phyloP scores from a whole-genome alignment of 2,329 filamentous ascomycete species.

The Graphilbum sp. region DNA sequence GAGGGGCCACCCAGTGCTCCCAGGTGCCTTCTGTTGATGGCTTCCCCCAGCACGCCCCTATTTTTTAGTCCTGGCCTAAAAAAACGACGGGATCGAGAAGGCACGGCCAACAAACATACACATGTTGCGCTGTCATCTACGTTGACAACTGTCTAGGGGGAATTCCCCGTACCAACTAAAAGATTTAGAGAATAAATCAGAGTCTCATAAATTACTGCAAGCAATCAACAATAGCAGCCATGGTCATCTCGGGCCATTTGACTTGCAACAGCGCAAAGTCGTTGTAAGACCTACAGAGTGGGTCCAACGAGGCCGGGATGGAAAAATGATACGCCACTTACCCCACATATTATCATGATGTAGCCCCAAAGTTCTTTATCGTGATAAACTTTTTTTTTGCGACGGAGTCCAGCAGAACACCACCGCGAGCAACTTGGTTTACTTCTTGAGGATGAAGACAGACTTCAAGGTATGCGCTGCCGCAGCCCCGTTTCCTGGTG shows the following conservation, averaged over 20 bases:
- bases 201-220: no score
- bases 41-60: conserved; percentile 2
- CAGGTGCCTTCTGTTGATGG: conserved; percentile 4
- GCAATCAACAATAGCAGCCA: no score
- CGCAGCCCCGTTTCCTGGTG: background rate
- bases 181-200: no score
- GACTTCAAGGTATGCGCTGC: conserved; percentile 66
- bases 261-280: no score
- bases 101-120: no score
- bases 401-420: background rate
- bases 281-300: no score
- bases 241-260: no score
- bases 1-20: conserved; percentile 7
- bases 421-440: background rate
- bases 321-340: background rate
- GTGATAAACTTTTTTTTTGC: conserved; percentile 6
- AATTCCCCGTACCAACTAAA: no score
- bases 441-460: conserved; percentile 69
- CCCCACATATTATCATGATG: background rate
- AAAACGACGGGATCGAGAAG: background rate
- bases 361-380: background rate
- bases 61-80: conserved; percentile 2
- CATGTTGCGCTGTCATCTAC: no score
- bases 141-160: no score
- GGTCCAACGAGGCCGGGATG: no score